These are phyloP conservation scores for Arachnomyces sp. DNA, from an alignment of 2,329 filamentous ascomycete species.

Conservation along the genomic window DNA sequence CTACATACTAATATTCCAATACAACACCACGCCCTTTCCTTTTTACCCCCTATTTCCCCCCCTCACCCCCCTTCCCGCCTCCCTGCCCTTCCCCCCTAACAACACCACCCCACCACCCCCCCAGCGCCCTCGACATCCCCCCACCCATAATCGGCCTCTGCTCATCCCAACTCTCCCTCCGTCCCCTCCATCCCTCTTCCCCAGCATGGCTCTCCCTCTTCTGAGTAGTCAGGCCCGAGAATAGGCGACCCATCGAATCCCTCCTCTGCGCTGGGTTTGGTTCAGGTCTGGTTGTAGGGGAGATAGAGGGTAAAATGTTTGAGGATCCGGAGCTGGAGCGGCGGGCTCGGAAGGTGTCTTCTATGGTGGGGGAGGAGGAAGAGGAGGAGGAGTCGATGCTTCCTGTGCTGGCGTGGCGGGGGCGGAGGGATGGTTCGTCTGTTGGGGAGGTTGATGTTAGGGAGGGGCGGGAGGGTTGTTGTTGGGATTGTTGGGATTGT, in stretches of 20 bases:
- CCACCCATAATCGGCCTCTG: constrained; percentile 23
- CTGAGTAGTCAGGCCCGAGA: constrained; percentile 34
- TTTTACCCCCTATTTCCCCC: neutral
- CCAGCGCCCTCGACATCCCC: constrained; percentile 27
- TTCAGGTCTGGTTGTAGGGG: too few relatives aligned
- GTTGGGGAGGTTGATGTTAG: constrained; percentile 1
- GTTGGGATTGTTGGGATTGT: constrained; percentile 10
- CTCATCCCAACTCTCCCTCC: constrained; percentile 39
- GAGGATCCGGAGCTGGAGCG: too few relatives aligned
- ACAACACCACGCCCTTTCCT: too few relatives aligned
- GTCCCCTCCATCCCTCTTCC: constrained; percentile 17
- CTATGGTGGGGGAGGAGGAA: constrained; percentile 13
- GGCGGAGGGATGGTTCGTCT: constrained; percentile 1
- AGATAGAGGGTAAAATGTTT: too few relatives aligned
- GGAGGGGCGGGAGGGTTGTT: neutral
- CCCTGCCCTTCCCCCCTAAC: too few relatives aligned
- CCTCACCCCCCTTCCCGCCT: neutral
- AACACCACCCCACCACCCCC: constrained; percentile 30
- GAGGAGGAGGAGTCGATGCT: constrained; percentile 14
- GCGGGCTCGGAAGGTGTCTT: too few relatives aligned
- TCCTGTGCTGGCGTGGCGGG: constrained; percentile 23
- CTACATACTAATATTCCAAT: too few relatives aligned
- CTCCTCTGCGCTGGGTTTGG: too few relatives aligned
- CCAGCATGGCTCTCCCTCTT: constrained; percentile 36
- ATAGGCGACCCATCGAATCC: constrained; percentile 10